Evolutionary conservation across 305 asterid genomes (phyloP).

Genomic region (Fraxinus velutina): DNA sequence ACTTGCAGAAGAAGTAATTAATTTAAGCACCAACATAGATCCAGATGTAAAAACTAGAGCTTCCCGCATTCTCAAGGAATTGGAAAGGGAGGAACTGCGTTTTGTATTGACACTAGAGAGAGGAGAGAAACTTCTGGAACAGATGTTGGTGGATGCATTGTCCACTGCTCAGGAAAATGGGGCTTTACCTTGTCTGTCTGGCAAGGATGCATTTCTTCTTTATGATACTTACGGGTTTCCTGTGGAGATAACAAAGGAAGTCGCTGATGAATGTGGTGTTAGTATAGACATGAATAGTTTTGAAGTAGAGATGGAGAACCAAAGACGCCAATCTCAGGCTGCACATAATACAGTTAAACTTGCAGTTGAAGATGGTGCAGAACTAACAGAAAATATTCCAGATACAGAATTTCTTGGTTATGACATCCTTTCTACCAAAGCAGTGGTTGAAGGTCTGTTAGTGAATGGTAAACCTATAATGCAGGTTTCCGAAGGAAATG

Average conservation of each 20-base stretch:
- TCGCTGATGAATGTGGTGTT: constrained; percentile 77
- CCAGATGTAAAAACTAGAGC: constrained; percentile 60
- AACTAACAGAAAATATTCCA: constrained; percentile 53
- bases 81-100: constrained; percentile 83
- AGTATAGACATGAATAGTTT: constrained; percentile 69
- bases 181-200: constrained; percentile 62
- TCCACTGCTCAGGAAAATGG: constrained; percentile 39
- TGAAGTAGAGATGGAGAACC: constrained; percentile 80
- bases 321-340: constrained; percentile 90
- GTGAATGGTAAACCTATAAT: constrained; percentile 67
- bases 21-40: constrained; percentile 60
- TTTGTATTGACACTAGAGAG: constrained; percentile 84
- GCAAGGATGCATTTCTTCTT: constrained; percentile 78
- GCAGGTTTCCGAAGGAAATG: constrained; percentile 74
- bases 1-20: constrained; percentile 74
- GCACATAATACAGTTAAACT: constrained; percentile 89
- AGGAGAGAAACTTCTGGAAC: constrained; percentile 89
- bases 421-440: constrained; percentile 53
- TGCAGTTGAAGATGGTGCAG: constrained; percentile 69
- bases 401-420: constrained; percentile 91
- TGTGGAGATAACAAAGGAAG: constrained; percentile 88
- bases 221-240: constrained; percentile 93
- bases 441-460: constrained; percentile 74
- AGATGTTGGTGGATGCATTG: constrained; percentile 64
- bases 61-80: constrained; percentile 69